Percentiles rank a stretch among this genome's conserved stretches.
Conservation (phyloP, 495 filamentous ascomycete genomes). For the Xylaria telfairii region DNA sequence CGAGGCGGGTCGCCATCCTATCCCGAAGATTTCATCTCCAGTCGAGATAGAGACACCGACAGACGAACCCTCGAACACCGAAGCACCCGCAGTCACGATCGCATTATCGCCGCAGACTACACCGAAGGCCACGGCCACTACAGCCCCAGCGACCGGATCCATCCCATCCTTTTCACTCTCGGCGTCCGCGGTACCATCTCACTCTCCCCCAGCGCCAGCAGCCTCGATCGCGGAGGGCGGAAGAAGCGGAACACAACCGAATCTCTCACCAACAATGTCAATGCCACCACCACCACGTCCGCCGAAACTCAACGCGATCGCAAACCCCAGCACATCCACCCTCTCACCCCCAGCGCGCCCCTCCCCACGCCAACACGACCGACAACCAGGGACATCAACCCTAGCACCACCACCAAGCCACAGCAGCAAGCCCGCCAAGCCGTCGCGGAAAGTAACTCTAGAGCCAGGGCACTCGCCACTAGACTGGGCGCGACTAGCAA, state of each 20-base stretch:
- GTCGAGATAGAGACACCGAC: not conserved
- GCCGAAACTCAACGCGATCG: slow-evolving; percentile 28
- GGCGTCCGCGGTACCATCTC: slow-evolving; percentile 24
- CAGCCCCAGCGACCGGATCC: slow-evolving; percentile 12
- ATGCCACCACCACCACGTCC: slow-evolving; percentile 34
- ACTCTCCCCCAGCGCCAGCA: slow-evolving; percentile 44
- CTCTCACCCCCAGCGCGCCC: slow-evolving; percentile 24
- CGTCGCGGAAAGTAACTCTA: slow-evolving; percentile 68
- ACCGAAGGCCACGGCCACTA: slow-evolving; percentile 43
- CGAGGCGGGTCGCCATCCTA: slow-evolving; percentile 18
- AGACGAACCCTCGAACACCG: not conserved
- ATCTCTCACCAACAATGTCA: slow-evolving; percentile 20
- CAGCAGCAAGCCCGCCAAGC: slow-evolving; percentile 52
- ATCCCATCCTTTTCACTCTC: slow-evolving; percentile 53
- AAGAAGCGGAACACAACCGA: slow-evolving; percentile 27
- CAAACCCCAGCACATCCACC: slow-evolving; percentile 29
- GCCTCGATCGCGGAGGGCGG: slow-evolving; percentile 40
- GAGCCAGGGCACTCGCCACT: slow-evolving; percentile 89
- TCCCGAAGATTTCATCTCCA: slow-evolving; percentile 25
- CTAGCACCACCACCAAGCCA: slow-evolving; percentile 57
- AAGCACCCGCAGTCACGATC: slow-evolving; percentile 5
- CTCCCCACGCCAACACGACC: slow-evolving; percentile 41
- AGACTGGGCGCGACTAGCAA: slow-evolving; percentile 86
- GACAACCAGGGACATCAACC: slow-evolving; percentile 42
- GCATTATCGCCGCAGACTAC: slow-evolving; percentile 43